These are phyloP conservation scores for Aspergillus tamarii DNA, from an alignment of 2,329 filamentous ascomycete species.

Conservation along the genomic window DNA sequence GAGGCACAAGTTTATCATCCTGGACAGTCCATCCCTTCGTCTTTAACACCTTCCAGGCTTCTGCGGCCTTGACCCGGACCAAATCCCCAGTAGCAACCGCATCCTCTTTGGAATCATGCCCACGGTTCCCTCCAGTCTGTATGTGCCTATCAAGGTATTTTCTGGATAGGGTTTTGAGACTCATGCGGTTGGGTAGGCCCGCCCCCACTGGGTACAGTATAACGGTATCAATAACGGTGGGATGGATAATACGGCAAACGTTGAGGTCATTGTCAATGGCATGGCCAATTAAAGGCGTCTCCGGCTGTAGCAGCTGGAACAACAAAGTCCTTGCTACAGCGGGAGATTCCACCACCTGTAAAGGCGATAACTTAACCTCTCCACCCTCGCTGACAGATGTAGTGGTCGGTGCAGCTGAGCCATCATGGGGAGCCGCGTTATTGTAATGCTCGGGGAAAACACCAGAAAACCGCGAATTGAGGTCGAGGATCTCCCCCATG, in stretches of 20 bases:
- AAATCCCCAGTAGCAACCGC: slow-evolving; percentile 86
- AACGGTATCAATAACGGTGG: slow-evolving; percentile 81
- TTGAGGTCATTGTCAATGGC: slow-evolving; percentile 96
- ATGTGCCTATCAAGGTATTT: slow-evolving; percentile 74
- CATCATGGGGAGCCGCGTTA: slow-evolving; percentile 62
- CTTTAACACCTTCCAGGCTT: slow-evolving; percentile 71
- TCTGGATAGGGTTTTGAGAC: slow-evolving; percentile 75
- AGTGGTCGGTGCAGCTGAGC: slow-evolving; percentile 28
- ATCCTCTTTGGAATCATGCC: slow-evolving; percentile 93
- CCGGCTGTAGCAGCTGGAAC: slow-evolving; percentile 72
- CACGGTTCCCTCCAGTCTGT: slow-evolving; percentile 67
- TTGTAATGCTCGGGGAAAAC: slow-evolving; percentile 77
- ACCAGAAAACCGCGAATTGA: slow-evolving; percentile 91
- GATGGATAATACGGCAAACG: slow-evolving; percentile 79
- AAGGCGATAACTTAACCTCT: slow-evolving; percentile 39
- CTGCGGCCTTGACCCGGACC: slow-evolving; percentile 70
- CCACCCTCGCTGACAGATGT: slow-evolving; percentile 26
- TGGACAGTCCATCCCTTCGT: slow-evolving; percentile 68
- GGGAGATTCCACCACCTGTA: slow-evolving; percentile 78
- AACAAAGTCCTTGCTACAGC: slow-evolving; percentile 74
- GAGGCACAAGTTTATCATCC: slow-evolving; percentile 47
- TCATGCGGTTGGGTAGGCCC: slow-evolving; percentile 76
- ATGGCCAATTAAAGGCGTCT: slow-evolving; percentile 86
- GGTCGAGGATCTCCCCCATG: slow-evolving; percentile 79
- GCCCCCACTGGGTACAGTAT: slow-evolving; percentile 77